phyloP scores from a whole-genome alignment of 352 stramenopile species.

The Peronosclerospora sorghi region DNA sequence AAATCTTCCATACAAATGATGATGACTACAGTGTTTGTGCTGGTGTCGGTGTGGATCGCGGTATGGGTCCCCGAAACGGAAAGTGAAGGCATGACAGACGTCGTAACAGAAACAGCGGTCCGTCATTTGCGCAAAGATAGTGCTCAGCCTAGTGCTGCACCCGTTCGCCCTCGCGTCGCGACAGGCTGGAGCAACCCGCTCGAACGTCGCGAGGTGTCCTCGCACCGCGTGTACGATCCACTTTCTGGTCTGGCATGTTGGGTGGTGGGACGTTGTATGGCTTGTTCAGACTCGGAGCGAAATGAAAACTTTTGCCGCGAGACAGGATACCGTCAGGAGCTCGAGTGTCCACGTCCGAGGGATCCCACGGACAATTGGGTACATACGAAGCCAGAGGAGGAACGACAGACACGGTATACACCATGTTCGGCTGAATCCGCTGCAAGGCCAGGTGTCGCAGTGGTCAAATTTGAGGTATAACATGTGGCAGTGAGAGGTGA shows the following conservation, averaged over 20 bases:
- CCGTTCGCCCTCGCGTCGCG: too few relatives aligned
- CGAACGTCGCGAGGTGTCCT: constrained; percentile 19
- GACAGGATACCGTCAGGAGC: constrained; percentile 56
- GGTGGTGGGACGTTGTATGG: constrained; percentile 37
- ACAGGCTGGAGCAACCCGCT: constrained; percentile 15
- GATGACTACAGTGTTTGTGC: constrained; percentile 5
- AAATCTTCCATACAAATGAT: too few relatives aligned
- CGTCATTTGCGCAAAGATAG: constrained; percentile 10
- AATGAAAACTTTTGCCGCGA: constrained; percentile 58
- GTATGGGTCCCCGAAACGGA: neutral
- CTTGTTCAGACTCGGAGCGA: constrained; percentile 47
- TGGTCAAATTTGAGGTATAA: constrained; percentile 70
- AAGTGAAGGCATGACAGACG: neutral
- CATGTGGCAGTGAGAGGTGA: neutral
- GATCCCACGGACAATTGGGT: constrained; percentile 16
- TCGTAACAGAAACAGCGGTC: neutral
- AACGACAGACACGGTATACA: constrained; percentile 39
- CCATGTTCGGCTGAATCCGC: constrained; percentile 35
- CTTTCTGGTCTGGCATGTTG: constrained; percentile 48
- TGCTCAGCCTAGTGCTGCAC: too few relatives aligned
- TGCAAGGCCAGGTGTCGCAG: constrained; percentile 23
- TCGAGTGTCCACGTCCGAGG: constrained; percentile 32
- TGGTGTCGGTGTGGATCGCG: constrained; percentile 11
- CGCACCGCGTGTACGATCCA: constrained; percentile 54
- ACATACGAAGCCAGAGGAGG: constrained; percentile 11